A percentile compares a stretch with the other conserved stretches of the same genome.
Evolutionary conservation across 495 filamentous ascomycete genomes (phyloP).

Genomic region (Evansstolkia leycettana): DNA sequence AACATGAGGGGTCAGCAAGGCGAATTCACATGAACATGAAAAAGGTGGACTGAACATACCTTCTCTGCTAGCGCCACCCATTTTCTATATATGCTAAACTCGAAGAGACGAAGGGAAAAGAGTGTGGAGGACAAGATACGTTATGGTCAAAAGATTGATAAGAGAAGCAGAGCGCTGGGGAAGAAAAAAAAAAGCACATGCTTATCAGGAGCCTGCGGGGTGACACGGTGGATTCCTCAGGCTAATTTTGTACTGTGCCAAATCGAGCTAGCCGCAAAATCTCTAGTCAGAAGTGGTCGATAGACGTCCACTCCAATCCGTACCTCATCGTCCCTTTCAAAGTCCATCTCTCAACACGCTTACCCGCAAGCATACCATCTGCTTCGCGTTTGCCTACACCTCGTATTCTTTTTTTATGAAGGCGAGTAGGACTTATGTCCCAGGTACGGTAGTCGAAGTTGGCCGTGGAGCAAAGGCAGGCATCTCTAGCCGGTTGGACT

Average conservation of each 20-base stretch:
- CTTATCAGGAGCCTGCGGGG: slow-evolving; percentile 4
- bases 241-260: slow-evolving; percentile 1
- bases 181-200: slow-evolving; percentile 3
- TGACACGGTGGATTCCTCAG: neutral
- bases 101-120: neutral
- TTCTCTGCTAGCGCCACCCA: slow-evolving; percentile 61
- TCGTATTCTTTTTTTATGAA: neutral
- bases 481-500: slow-evolving; percentile 31
- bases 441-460: neutral
- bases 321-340: neutral
- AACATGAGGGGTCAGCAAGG: slow-evolving; percentile 1
- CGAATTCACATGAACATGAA: neutral
- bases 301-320: neutral
- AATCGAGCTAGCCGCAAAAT: slow-evolving; percentile 10
- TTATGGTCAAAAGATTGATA: slow-evolving; percentile 13
- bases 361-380: no score
- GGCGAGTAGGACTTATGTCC: neutral
- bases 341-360: no score
- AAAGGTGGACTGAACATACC: slow-evolving; percentile 20
- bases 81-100: slow-evolving; percentile 20
- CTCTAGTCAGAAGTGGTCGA: neutral
- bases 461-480: slow-evolving; percentile 4
- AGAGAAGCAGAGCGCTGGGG: neutral
- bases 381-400: neutral
- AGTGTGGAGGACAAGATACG: no score